Conservation (phyloP, 768 basidiomycete genomes). For the Amanita brunnescens region DNA sequence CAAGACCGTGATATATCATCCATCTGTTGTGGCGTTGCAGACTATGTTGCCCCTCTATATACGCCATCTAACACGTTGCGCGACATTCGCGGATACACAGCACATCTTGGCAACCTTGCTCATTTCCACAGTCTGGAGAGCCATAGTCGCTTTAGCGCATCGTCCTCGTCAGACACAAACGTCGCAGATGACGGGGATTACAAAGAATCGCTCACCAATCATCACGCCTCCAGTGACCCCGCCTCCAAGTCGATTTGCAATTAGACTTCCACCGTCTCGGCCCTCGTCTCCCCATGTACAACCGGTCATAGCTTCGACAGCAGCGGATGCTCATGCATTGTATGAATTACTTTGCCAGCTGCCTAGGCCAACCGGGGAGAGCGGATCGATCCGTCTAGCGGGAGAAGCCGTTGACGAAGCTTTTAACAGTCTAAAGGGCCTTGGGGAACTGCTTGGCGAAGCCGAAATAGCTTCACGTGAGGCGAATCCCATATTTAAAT, state of each 20-base stretch:
- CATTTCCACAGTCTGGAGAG: slow-evolving; percentile 69
- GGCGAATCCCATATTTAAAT: slow-evolving; percentile 23
- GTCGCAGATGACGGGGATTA: slow-evolving; percentile 31
- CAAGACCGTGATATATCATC: slow-evolving; percentile 36
- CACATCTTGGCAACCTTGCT: slow-evolving; percentile 58
- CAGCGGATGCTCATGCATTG: slow-evolving; percentile 53
- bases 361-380: slow-evolving; percentile 50
- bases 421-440: slow-evolving; percentile 50
- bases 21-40: slow-evolving; percentile 53
- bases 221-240: slow-evolving; percentile 49
- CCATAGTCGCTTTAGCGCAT: slow-evolving; percentile 60
- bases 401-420: slow-evolving; percentile 78
- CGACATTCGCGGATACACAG: slow-evolving; percentile 45
- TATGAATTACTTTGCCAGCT: slow-evolving; percentile 51
- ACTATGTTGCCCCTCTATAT: slow-evolving; percentile 54
- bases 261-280: slow-evolving; percentile 60
- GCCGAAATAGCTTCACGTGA: slow-evolving; percentile 23
- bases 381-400: slow-evolving; percentile 45
- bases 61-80: slow-evolving; percentile 48
- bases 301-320: slow-evolving; percentile 30
- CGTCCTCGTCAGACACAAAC: slow-evolving; percentile 36
- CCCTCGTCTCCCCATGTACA: slow-evolving; percentile 51
- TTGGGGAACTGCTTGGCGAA: slow-evolving; percentile 47
- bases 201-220: slow-evolving; percentile 30
- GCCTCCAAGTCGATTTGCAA: slow-evolving; percentile 48